Conservation (phyloP, 1,284 basidiomycete species). For the Phenoliferia sp. region DNA sequence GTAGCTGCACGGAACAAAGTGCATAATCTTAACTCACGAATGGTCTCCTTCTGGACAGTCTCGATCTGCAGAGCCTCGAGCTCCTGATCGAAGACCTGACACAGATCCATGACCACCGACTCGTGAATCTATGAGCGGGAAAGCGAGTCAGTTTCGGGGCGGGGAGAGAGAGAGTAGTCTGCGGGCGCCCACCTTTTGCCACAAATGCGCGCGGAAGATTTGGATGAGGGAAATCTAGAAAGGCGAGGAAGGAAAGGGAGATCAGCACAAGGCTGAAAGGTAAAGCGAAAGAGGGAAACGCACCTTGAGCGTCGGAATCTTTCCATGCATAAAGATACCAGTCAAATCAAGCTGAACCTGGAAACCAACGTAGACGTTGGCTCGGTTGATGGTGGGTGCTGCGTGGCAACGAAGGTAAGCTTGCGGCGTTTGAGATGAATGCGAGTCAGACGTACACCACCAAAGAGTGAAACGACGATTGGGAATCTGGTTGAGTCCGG, state of each 20-base stretch:
- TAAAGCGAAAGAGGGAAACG: constrained; percentile 35
- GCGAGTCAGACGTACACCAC: constrained; percentile 61
- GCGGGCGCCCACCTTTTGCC: constrained; percentile 80
- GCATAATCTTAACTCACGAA: constrained; percentile 47
- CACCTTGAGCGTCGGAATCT: constrained; percentile 76
- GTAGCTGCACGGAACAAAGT: neutral
- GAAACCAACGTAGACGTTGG: constrained; percentile 99
- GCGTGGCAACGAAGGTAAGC: neutral
- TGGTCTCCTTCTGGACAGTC: constrained; percentile 99
- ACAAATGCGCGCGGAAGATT: constrained; percentile 99
- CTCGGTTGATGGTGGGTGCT: constrained; percentile 78
- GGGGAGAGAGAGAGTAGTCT: neutral
- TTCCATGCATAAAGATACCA: constrained; percentile 83
- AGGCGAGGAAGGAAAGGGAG: neutral
- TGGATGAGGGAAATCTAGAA: constrained; percentile 97
- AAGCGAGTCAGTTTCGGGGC: neutral
- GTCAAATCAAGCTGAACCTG: constrained; percentile 97
- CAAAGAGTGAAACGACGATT: constrained; percentile 98
- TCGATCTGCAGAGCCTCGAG: constrained; percentile 97
- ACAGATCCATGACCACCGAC: constrained; percentile 61
- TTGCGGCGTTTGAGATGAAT: neutral
- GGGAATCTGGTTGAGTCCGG: constrained; percentile 95
- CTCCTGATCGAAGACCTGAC: constrained; percentile 99
- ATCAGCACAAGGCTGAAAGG: neutral
- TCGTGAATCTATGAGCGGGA: neutral